Percentiles rank a stretch among this genome's conserved stretches.
Conservation (phyloP, 2,329 filamentous ascomycete genomes). For the Pestalotiopsis sp. region DNA sequence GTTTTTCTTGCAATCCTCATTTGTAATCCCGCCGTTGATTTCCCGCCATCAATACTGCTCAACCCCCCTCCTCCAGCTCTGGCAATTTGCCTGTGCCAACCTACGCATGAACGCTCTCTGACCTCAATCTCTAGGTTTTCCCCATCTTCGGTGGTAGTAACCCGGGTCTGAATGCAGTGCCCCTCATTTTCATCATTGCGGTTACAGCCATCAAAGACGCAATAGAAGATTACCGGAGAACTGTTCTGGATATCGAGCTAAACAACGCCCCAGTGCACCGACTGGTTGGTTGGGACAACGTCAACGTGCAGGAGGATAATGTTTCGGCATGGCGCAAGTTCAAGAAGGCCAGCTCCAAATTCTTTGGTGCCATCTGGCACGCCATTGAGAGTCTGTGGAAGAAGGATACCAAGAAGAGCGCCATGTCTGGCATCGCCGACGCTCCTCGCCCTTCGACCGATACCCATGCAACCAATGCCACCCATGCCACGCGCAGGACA, state of each 20-base stretch:
- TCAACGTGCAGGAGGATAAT: conserved; percentile 87
- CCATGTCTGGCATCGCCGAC: conserved; percentile 55
- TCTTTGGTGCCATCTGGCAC: conserved; percentile 57
- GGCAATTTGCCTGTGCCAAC: neutral
- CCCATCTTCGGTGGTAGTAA: conserved; percentile 93
- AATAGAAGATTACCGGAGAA: conserved; percentile 92
- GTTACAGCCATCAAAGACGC: conserved; percentile 93
- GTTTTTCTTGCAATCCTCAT: conserved; percentile 38
- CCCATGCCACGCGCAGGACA: conserved; percentile 52
- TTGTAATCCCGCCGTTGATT: conserved; percentile 1
- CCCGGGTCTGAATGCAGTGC: conserved; percentile 86
- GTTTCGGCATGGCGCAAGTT: conserved; percentile 83
- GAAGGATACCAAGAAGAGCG: conserved; percentile 48
- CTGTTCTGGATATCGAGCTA: conserved; percentile 85
- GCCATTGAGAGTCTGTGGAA: conserved; percentile 50
- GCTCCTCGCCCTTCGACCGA: conserved; percentile 66
- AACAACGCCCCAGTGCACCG: conserved; percentile 97
- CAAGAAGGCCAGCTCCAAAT: conserved; percentile 82
- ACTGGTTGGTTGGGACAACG: conserved; percentile 85
- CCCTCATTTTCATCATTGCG: conserved; percentile 87
- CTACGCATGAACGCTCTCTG: conserved; percentile 20
- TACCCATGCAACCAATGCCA: conserved; percentile 34
- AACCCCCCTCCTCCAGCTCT: neutral
- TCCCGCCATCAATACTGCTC: neutral
- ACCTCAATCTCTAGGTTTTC: conserved; percentile 70